Evolutionary conservation across 2,329 filamentous ascomycete species (phyloP).

Genomic region (Ophiognomonia clavigignenti-juglandacearum): DNA sequence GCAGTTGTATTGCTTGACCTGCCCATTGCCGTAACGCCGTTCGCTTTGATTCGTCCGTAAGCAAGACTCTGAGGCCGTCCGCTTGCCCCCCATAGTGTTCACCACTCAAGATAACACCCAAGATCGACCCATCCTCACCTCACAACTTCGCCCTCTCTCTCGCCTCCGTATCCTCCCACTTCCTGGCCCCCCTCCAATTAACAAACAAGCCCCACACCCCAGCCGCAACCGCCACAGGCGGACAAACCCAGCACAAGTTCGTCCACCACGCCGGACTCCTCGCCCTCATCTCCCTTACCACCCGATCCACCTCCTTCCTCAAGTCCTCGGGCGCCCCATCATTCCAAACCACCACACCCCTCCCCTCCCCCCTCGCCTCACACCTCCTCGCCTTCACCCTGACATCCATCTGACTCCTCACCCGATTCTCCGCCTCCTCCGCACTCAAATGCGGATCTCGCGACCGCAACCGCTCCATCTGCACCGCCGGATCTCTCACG

Average conservation of each 20-base stretch:
- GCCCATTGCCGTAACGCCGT: no score
- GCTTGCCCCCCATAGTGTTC: no score
- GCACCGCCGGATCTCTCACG: conserved; percentile 71
- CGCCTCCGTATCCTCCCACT: conserved; percentile 60
- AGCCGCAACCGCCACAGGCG: conserved; percentile 66
- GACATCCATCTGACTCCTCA: conserved; percentile 82
- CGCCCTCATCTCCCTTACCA: conserved; percentile 57
- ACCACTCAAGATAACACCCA: no score
- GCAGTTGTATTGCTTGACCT: no score
- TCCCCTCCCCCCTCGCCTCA: conserved; percentile 56
- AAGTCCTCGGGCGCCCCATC: conserved; percentile 71
- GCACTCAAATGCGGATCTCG: conserved; percentile 72
- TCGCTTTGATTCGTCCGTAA: no score
- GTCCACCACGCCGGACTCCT: conserved; percentile 79
- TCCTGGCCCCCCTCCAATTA: conserved; percentile 64
- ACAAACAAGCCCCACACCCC: conserved; percentile 69
- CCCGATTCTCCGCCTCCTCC: conserved; percentile 85
- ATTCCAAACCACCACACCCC: conserved; percentile 86
- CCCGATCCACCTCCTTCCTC: conserved; percentile 58
- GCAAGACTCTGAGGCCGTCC: no score
- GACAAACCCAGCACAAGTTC: conserved; percentile 63
- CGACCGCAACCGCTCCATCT: conserved; percentile 73
- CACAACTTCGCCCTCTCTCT: conserved; percentile 40
- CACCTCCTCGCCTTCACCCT: conserved; percentile 75
- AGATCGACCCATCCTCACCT: conserved; percentile 4